Evolutionary conservation across 805 yeast species (phyloP), one percentile per base, ranked within the genome.

Genomic region (Saccharomycopsis fodiens): DNA sequence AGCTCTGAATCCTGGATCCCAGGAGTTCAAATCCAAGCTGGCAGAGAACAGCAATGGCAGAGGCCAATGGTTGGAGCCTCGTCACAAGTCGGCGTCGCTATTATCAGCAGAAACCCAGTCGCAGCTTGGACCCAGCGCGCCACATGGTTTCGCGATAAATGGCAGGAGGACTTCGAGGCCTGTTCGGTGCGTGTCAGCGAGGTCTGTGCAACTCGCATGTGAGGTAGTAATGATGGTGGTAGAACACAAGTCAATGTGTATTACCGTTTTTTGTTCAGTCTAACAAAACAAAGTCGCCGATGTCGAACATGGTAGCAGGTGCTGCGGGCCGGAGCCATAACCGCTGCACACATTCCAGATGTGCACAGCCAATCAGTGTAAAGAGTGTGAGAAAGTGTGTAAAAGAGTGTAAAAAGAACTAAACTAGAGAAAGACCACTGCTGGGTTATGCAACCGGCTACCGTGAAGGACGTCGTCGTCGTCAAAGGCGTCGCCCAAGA

Each of bases 381-480:
- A 35, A 10, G 10, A 10, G 19, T n/a, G n/a, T n/a, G n/a, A n/a
- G n/a, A n/a, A 38, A 13, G 12, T 10, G 16, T 41, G 31, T 13
- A n/a, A 38, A 29, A 25, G 38, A 15, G 20, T 21, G 37, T 20
- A 34, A 8, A 39, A 3, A 15, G 3, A 8, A 4, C 25, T 25
- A 35, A 41, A 41, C 27, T 16, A 10, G 17, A 32, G 40, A 22
- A 41, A 45, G 41, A 48, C 49, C 50, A 40, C 52, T 41, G 52
- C 52, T 48, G 52, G 50, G 49, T 48, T 48, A 48, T 48, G 52
- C 52, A 48, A 45, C 46, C 52, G 39, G 50, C 47, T 45, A 45
- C 49, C 42, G 16, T 21, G 42, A 10, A 19, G 5, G 29, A 15
- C 21, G 34, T n/a, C 32, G 40, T 42, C 43, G 27, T 41, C 44